Conservation (phyloP, 164 flowering plant genomes). For the Euptelea pleiosperma region DNA sequence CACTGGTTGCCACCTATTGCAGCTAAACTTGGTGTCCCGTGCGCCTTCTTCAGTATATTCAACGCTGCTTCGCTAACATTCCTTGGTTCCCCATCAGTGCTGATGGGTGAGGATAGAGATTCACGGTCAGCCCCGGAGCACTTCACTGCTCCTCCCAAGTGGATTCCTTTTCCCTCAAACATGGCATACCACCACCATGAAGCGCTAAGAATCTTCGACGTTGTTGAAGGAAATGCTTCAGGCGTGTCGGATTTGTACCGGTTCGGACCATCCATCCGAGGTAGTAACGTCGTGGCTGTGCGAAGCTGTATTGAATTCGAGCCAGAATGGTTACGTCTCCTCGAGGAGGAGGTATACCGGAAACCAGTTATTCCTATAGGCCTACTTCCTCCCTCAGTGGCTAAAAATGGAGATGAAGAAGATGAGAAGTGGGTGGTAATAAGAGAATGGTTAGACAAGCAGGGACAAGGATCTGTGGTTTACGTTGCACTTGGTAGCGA, state of each 20-base stretch:
- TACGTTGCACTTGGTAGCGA: conserved; percentile 40
- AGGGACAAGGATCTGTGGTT: conserved; percentile 11
- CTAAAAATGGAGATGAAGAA: not conserved
- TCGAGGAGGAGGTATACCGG: conserved; percentile 15
- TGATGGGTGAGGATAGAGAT: not conserved
- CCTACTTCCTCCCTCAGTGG: conserved; percentile 17
- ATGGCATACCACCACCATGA: conserved; percentile 25
- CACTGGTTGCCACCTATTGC: conserved; percentile 32
- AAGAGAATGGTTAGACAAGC: conserved; percentile 17
- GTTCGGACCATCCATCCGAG: not conserved
- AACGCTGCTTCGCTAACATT: conserved; percentile 13
- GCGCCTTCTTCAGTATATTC: conserved; percentile 20
- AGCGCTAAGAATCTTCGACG: not conserved
- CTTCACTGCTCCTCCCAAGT: conserved; percentile 12
- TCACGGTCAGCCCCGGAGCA: too few species aligned
- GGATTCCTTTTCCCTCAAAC: conserved; percentile 21
- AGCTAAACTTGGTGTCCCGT: conserved; percentile 10
- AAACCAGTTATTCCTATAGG: conserved; percentile 28
- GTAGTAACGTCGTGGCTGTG: conserved; percentile 11
- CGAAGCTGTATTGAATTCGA: conserved; percentile 25
- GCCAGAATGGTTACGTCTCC: conserved; percentile 14
- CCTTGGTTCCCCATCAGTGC: not conserved
- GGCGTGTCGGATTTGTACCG: conserved; percentile 25
- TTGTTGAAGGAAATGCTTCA: not conserved
- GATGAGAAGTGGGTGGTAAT: conserved; percentile 8